Evolutionary conservation across 1,139 yeast genomes (phyloP).

Genomic region (Ogataea hybrid): DNA sequence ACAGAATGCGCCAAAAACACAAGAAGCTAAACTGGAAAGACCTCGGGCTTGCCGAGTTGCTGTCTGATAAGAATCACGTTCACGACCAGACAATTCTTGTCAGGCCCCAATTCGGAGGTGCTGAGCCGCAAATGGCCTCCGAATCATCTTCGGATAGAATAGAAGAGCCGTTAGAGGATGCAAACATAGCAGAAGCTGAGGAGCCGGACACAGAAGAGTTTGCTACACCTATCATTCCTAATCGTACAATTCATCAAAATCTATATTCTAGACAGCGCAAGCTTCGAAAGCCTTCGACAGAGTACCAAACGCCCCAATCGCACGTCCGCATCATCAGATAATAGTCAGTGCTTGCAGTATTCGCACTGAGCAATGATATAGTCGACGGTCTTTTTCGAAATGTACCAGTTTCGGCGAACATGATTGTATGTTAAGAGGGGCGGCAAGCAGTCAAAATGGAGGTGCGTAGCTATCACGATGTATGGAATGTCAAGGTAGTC

Average conservation of each 20-base stretch:
- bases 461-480: slow-evolving; percentile 30
- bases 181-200: slow-evolving; percentile 2
- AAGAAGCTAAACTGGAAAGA: slow-evolving; percentile 36
- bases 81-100: slow-evolving; percentile 26
- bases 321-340: slow-evolving; percentile 25
- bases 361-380: slow-evolving; percentile 17
- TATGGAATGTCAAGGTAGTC: slow-evolving; percentile 29
- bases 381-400: slow-evolving; percentile 28
- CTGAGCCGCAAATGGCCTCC: background rate
- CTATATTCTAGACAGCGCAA: slow-evolving; percentile 13
- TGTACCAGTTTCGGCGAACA: slow-evolving; percentile 30
- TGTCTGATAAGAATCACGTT: slow-evolving; percentile 21
- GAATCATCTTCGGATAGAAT: background rate
- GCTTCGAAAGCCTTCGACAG: slow-evolving; percentile 15
- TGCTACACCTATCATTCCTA: slow-evolving; percentile 25
- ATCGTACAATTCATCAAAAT: slow-evolving; percentile 17
- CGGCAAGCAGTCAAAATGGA: slow-evolving; percentile 22
- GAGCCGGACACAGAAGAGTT: slow-evolving; percentile 14
- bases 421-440: slow-evolving; percentile 26
- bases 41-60: slow-evolving; percentile 32
- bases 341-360: slow-evolving; percentile 4
- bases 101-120: slow-evolving; percentile 11
- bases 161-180: background rate
- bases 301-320: slow-evolving; percentile 23
- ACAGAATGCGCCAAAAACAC: slow-evolving; percentile 27